Evolutionary conservation across 202 grass and related monocot species (phyloP), one percentile per base, ranked within the genome.

Genomic region (Alloteropsis angusta): DNA sequence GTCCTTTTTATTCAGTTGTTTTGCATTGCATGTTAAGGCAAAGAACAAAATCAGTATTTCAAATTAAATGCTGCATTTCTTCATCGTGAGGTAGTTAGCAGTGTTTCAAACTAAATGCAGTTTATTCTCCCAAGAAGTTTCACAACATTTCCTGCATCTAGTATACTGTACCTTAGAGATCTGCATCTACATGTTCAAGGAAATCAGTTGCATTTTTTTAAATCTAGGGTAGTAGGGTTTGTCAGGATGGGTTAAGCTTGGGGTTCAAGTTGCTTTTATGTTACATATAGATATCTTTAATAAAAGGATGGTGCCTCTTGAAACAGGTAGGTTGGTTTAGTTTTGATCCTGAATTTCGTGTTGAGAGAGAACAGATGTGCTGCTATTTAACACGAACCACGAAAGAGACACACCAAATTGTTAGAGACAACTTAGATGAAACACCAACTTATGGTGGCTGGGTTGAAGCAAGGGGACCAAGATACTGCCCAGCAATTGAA

Each of bases 401-500:
- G 61, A 91, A 88, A 77, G 87, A 89, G 30, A 98, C 95, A 7
- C 95, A 98, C 60, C 90, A 82, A 68, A 89, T 98, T 87, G 86
- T 98, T 80, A 93, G 72, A 79, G 89, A 98, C 60, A 94, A 98
- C 72, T 82, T 98, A 37, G 48, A 95, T 70, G 89, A 98, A 88
- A 98, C 87, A 67, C 95, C 95, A 85, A 98, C 95, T 62, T 98
- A 98, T 85, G 92, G 95, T 83, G 89, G 95, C n/a, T 98, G 95
- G 95, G 86, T 98, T 66, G 89, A 98, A 81, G 96, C 92, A 58
- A 98, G 91, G 84, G 96, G 96, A 67, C 92, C 92, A 85, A 90
- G 96, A 75, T 98, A 95, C 68, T 98, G 96, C 68, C 92, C 96
- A 43, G 76, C 96, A 57, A 98, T 98, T 65, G 92, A 98, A 93